Conservation (phyloP, 768 basidiomycete genomes). For the Mycena olivaceomarginata region DNA sequence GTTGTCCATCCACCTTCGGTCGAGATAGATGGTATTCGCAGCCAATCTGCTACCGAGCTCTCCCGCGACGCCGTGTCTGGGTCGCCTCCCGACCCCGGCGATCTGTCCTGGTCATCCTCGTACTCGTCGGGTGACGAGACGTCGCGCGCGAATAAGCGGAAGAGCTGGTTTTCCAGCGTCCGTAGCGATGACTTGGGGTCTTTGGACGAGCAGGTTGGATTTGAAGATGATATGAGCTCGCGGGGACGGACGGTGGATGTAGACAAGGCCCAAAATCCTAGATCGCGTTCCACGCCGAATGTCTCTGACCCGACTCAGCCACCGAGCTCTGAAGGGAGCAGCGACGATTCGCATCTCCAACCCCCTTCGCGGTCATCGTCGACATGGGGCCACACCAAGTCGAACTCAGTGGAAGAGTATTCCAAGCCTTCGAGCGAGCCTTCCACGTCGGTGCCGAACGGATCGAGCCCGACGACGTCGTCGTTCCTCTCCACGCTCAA, state of each 20-base stretch:
- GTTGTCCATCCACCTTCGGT: slow-evolving; percentile 48
- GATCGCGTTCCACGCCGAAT: slow-evolving; percentile 59
- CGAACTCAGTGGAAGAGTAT: slow-evolving; percentile 49
- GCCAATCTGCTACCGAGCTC: slow-evolving; percentile 55
- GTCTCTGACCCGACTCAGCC: slow-evolving; percentile 59
- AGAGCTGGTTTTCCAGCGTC: slow-evolving; percentile 75
- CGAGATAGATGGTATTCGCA: slow-evolving; percentile 45
- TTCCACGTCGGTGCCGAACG: slow-evolving; percentile 53
- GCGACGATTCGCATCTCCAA: slow-evolving; percentile 43
- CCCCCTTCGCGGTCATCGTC: slow-evolving; percentile 37
- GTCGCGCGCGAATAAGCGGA: slow-evolving; percentile 59
- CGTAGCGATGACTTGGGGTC: slow-evolving; percentile 59
- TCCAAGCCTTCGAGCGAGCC: slow-evolving; percentile 50
- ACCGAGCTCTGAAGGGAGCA: slow-evolving; percentile 54
- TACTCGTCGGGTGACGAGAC: slow-evolving; percentile 42
- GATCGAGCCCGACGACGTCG: slow-evolving; percentile 56
- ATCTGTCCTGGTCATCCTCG: slow-evolving; percentile 44
- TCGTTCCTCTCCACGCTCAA: slow-evolving; percentile 89
- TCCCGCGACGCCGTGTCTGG: slow-evolving; percentile 40
- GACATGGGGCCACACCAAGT: slow-evolving; percentile 36
- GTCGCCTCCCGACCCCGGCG: slow-evolving; percentile 47
- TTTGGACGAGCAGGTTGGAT: slow-evolving; percentile 46
- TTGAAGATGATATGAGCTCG: slow-evolving; percentile 49
- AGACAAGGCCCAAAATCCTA: slow-evolving; percentile 49
- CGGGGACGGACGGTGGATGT: slow-evolving; percentile 62